Conservation (phyloP, 768 basidiomycete species). For the Phylloporus sp. region DNA sequence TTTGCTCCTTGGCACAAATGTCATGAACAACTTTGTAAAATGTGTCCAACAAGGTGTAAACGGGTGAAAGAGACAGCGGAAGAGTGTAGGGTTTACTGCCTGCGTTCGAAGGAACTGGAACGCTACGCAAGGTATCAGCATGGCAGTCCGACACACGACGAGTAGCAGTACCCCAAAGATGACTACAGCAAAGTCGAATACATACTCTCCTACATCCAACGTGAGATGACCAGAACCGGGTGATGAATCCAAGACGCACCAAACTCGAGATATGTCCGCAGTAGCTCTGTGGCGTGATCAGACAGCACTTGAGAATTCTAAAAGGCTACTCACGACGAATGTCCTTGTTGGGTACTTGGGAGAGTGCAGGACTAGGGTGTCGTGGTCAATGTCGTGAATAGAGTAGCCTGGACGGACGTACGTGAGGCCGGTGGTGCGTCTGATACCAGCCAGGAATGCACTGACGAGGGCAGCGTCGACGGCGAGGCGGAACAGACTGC, state of each 20-base stretch:
- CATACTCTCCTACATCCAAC: conserved; percentile 63
- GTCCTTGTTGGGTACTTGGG: conserved; percentile 84
- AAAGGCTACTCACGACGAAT: conserved; percentile 61
- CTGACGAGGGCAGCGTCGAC: conserved; percentile 77
- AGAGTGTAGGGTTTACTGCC: conserved; percentile 3
- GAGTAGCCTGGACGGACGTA: conserved; percentile 35
- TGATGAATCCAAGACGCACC: conserved; percentile 42
- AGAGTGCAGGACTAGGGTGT: conserved; percentile 58
- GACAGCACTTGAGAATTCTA: not conserved
- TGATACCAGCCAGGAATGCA: conserved; percentile 81
- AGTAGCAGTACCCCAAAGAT: conserved; percentile 59
- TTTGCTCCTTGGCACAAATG: not conserved
- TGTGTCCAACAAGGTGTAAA: conserved; percentile 12
- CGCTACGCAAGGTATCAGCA: conserved; percentile 41
- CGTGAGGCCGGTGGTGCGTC: conserved; percentile 83
- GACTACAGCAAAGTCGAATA: conserved; percentile 84
- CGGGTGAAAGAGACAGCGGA: too few species aligned
- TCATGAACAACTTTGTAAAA: not conserved
- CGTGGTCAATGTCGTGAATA: conserved; percentile 1
- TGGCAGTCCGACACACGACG: not conserved
- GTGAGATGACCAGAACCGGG: conserved; percentile 1
- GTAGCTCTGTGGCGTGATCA: conserved; percentile 46
- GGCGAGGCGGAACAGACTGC: conserved; percentile 54
- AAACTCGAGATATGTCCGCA: conserved; percentile 75
- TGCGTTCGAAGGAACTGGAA: conserved; percentile 70